phyloP scores from a whole-genome alignment of 2,329 filamentous ascomycete genomes.

The Talaromyces sp. region DNA sequence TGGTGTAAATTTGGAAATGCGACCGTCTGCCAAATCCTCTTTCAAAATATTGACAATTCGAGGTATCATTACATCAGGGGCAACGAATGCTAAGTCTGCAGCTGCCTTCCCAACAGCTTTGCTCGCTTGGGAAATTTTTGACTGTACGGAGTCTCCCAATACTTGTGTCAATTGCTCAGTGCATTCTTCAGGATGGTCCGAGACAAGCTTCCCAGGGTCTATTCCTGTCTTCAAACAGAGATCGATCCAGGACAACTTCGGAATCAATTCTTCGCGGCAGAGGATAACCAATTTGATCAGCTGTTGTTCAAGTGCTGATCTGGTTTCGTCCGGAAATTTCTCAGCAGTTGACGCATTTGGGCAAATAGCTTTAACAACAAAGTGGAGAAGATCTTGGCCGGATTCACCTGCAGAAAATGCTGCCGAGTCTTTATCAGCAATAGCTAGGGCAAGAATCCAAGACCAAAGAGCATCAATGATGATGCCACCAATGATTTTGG shows the following conservation, averaged over 20 bases:
- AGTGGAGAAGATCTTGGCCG: constrained; percentile 54
- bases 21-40: constrained; percentile 63
- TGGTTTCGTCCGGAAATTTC: constrained; percentile 33
- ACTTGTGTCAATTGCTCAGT: constrained; percentile 59
- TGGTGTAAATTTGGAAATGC: constrained; percentile 68
- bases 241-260: constrained; percentile 80
- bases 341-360: constrained; percentile 22
- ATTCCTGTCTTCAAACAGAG: constrained; percentile 71
- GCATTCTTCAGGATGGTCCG: constrained; percentile 56
- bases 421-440: constrained; percentile 71
- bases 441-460: constrained; percentile 64
- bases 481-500: constrained; percentile 54
- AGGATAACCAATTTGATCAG: constrained; percentile 73
- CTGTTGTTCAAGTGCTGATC: constrained; percentile 57
- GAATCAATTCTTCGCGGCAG: constrained; percentile 69
- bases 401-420: constrained; percentile 61
- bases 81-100: constrained; percentile 88
- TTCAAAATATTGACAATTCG: constrained; percentile 68
- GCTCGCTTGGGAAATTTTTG: constrained; percentile 38
- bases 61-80: constrained; percentile 73
- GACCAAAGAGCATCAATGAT: constrained; percentile 72
- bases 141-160: constrained; percentile 41
- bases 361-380: constrained; percentile 44
- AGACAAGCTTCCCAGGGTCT: constrained; percentile 75
- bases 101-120: constrained; percentile 75